Evolutionary conservation across 2,329 filamentous ascomycete genomes (phyloP), one percentile per base, ranked within the genome.

Genomic region (Fusarium sp.): DNA sequence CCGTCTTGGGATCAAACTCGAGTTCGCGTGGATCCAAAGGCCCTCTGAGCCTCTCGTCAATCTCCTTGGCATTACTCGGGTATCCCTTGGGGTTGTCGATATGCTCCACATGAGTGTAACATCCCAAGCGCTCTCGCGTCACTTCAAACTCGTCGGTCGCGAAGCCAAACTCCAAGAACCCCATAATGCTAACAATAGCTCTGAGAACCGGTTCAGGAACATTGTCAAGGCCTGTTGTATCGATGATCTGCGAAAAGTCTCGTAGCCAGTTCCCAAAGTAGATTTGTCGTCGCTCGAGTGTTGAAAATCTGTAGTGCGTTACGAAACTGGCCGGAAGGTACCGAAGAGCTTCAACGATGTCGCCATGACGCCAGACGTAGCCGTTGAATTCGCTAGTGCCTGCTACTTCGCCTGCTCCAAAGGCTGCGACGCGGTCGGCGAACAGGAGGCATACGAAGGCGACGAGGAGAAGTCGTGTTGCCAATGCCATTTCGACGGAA

Each of bases 121-220:
- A 91, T 17, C 93, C 93, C 28, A 95, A 86, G 35, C 93, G 88
- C 68, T 95, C 92, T 24, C 92, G 88, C 4, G 93, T 95, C 42
- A 95, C 93, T 79, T 95, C 93, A 76, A 94, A 95, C 78, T 95
- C 93, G 58, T 88, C 91, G 3, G 93, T 95, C 14, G 92, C 93
- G 82, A 94, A 95, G 47, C 93, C 81, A 67, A 82, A 81, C 44
- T 81, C 79, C 59, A 80, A 62, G 53, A 80, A 79, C 57, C 75
- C 78, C 61, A 80, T 41, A 24, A 80, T 77, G 55, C 78, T 78
- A 24, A 80, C 78, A 14, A 80, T 78, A 55, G 79, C 78, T 32
- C 79, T 72, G 8, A 80, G 71, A 11, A 78, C 73, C 2, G 78
- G 73, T 51, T 80, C 79, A 0, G 79, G 77, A 1, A 80, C 71